phyloP scores from a whole-genome alignment of 73 alveolate genomes.

The Blepharisma japonicum region DNA sequence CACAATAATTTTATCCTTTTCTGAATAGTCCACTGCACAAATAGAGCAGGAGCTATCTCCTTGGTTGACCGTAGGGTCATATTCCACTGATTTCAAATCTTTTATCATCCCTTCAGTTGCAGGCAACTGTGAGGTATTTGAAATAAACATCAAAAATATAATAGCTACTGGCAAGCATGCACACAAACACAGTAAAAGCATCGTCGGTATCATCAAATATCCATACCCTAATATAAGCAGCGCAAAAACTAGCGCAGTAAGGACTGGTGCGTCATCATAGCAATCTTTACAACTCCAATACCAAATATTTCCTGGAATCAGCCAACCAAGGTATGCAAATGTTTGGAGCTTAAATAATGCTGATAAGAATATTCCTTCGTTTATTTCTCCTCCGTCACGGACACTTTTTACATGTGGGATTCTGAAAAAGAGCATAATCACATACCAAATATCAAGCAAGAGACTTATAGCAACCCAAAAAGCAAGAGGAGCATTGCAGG shows the following conservation, averaged over 20 bases:
- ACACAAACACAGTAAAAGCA: background rate
- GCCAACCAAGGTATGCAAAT: background rate
- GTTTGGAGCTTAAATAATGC: background rate
- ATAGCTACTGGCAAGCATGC: slow-evolving; percentile 12
- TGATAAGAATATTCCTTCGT: background rate
- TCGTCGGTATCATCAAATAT: background rate
- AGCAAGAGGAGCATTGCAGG: background rate
- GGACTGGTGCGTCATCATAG: slow-evolving; percentile 1
- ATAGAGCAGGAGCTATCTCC: slow-evolving; percentile 15
- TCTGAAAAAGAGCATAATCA: background rate
- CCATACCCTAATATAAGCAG: background rate
- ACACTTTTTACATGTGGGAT: background rate
- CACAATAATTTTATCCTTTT: slow-evolving; percentile 24
- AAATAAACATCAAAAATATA: background rate
- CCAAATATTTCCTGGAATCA: background rate
- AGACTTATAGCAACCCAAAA: background rate
- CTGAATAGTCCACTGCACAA: slow-evolving; percentile 27
- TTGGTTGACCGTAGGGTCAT: background rate
- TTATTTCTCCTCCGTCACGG: background rate
- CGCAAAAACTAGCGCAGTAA: background rate
- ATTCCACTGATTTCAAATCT: background rate
- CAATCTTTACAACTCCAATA: slow-evolving; percentile 13
- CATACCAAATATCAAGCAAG: background rate
- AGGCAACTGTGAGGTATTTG: background rate
- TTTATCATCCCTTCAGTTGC: slow-evolving; percentile 2